Base-by-base conservation (phyloP, 2,329 filamentous ascomycete species). In the Hymenoscyphus infarciens region DNA sequence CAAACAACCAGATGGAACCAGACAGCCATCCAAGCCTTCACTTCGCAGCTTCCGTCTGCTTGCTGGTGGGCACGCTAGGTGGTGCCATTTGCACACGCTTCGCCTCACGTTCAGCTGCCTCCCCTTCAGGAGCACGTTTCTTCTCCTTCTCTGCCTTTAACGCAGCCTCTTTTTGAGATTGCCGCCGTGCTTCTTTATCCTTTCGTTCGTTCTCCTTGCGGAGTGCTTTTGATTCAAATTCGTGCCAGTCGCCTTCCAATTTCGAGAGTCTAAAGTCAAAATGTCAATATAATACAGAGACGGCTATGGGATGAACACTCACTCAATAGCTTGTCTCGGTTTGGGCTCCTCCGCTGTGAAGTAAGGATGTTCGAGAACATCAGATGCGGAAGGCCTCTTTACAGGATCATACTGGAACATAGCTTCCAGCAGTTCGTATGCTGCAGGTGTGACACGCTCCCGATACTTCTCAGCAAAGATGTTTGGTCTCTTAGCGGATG, bases 181-280 rank as follows among this genome's bases (percentile, higher is more conserved):
- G 60, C 39, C 71, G 66, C n/a, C 71, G 66, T 13, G 71, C 71
- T 58, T 75, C 74, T 67, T 74, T 74, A 64, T 88, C 85, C 62
- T 78, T 77, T 61, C 85, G 85, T 75, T 95, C 91, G 70, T 92
- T 94, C 75, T 97, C 93, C 69, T 95, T 95, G 35, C 95, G 84
- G 29, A 97, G 81, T 16, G 92, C 93, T 78, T 99, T 99, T 61
- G 92, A 96, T 78, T 99, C 95, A 72, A 98, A 97, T 74, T 99
- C 95, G 74, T 99, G 95, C 95, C 95, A 99, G 71, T 99, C 95
- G 25, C 95, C 95, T 70, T 95, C 86, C 33, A 99, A 83, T 57
- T 87, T 81, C 64, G 88, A 87, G 57, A 99, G 83, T 72, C 90
- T 63, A 42, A 38, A 60, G 19, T 25, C 42, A 25, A 22, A 25